These are phyloP conservation scores for Talaromyces funiculosus DNA, from an alignment of 2,329 filamentous ascomycete species.

Conservation along the genomic window DNA sequence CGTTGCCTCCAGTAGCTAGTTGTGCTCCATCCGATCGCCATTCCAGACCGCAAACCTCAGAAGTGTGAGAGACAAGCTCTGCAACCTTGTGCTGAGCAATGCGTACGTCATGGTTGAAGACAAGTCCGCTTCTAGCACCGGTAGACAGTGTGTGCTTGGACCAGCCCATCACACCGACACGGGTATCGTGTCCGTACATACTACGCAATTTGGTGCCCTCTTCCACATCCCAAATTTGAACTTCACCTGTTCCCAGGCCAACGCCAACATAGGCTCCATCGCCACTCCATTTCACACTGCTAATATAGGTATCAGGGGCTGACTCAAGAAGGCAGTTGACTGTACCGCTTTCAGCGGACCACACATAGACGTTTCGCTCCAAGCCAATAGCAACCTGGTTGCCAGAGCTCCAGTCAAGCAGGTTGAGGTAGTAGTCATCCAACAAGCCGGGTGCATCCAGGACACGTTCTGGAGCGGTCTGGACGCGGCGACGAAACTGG, in stretches of 20 bases:
- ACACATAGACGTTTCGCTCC: slow-evolving; percentile 95
- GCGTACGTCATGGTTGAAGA: slow-evolving; percentile 98
- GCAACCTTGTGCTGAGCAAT: slow-evolving; percentile 97
- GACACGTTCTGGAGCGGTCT: slow-evolving; percentile 91
- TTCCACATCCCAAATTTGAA: slow-evolving; percentile 98
- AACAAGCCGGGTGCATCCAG: slow-evolving; percentile 92
- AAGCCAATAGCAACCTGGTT: slow-evolving; percentile 98
- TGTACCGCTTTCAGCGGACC: slow-evolving; percentile 89
- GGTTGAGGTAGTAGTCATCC: slow-evolving; percentile 98
- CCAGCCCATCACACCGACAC: slow-evolving; percentile 98
- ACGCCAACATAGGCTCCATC: slow-evolving; percentile 96
- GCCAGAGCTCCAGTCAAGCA: slow-evolving; percentile 94
- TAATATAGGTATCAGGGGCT: slow-evolving; percentile 85
- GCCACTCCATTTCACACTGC: slow-evolving; percentile 97
- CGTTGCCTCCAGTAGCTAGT: slow-evolving; percentile 94
- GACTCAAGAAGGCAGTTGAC: slow-evolving; percentile 88
- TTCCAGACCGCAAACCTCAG: slow-evolving; percentile 95
- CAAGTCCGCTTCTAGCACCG: slow-evolving; percentile 85
- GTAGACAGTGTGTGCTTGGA: slow-evolving; percentile 97
- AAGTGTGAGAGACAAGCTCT: slow-evolving; percentile 93
- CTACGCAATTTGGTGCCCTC: slow-evolving; percentile 93
- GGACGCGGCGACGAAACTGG: slow-evolving; percentile 84
- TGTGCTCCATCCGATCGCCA: slow-evolving; percentile 96
- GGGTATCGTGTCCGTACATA: slow-evolving; percentile 96
- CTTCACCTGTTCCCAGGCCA: slow-evolving; percentile 88